Base-by-base conservation (phyloP, 176 grass and related monocot species). In the Oryza glaberrima region DNA sequence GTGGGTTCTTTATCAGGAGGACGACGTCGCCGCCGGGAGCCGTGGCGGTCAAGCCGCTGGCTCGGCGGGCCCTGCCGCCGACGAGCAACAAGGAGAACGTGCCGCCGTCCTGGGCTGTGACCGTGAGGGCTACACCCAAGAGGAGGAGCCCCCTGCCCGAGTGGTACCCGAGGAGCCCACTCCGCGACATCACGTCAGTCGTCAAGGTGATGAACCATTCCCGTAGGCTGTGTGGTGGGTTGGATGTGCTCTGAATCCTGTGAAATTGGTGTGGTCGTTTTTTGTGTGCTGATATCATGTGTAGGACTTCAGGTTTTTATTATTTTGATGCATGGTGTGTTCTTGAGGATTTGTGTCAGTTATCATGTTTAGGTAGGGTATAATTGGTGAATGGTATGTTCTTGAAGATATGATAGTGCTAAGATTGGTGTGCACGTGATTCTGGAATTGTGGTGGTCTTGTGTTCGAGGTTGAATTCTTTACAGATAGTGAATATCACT, bases 121-220 rank as follows among this genome's bases (percentile, higher is more conserved):
- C 67, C 34, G 10, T 44, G 63, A n/a, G n/a, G 72, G 17, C 13
- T 74, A 41, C 77, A 68, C 81, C 81, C 19, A 85, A 87, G 83
- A 81, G 86, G 83, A 95, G 72, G 80, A 95, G 88, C 83, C 86
- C 83, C 45, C 82, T 95, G 4, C 90, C 90, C 0, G 83, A 91
- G 28, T 95, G 93, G 93, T 95, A 93, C 76, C 90, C 80, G 0
- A 87, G 93, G 79, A 88, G 80, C 17, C 93, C 93, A 49, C 93
- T 95, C 34, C 77, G 83, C 34, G 90, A 95, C 64, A 88, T 95
- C 70, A 89, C 75, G 44, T 70, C 85, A 23, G 46, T 95, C 5
- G 86, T 89, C 61, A 89, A 87, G 79, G 94, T 95, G 80, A 46
- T 54, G 81, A 64, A 38, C 65, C 46, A 61, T 73, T 80, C 73